Conservation (phyloP, 495 filamentous ascomycete species). For the Penicillium steckii region DNA sequence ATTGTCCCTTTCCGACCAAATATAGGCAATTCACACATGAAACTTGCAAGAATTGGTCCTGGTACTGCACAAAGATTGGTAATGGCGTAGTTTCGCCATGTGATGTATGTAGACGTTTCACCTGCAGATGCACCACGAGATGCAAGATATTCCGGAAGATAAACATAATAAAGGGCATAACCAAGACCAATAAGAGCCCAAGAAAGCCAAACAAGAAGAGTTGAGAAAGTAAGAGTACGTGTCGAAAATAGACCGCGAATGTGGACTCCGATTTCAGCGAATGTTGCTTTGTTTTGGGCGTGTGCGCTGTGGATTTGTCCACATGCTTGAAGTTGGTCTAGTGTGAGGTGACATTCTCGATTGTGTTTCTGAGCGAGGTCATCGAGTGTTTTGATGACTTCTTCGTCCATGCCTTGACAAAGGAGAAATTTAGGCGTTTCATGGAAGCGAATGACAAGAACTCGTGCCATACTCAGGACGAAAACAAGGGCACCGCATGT, state of each 20-base stretch:
- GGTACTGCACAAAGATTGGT: slow-evolving; percentile 39
- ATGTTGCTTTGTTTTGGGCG: slow-evolving; percentile 8
- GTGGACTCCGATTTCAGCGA: slow-evolving; percentile 13
- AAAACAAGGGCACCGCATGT: slow-evolving; percentile 17
- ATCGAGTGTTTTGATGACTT: slow-evolving; percentile 11
- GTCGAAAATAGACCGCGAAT: slow-evolving; percentile 12
- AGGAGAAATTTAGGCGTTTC: slow-evolving; percentile 21
- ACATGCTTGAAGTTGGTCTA: slow-evolving; percentile 15
- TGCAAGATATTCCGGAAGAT: slow-evolving; percentile 34
- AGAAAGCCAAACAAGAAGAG: slow-evolving; percentile 32
- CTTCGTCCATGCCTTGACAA: slow-evolving; percentile 15
- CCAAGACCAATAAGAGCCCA: slow-evolving; percentile 41
- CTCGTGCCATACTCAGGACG: slow-evolving; percentile 15
- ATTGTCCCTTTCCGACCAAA: slow-evolving; percentile 39
- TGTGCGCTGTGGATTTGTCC: slow-evolving; percentile 11
- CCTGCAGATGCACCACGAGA: slow-evolving; percentile 31
- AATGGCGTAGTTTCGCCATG: slow-evolving; percentile 46
- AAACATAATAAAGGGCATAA: slow-evolving; percentile 34
- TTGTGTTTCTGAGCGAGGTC: slow-evolving; percentile 14
- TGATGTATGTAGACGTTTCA: slow-evolving; percentile 27
- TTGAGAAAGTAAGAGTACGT: slow-evolving; percentile 22
- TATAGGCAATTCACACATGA: slow-evolving; percentile 31
- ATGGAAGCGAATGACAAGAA: slow-evolving; percentile 18
- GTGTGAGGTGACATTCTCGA: slow-evolving; percentile 8
- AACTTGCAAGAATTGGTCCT: slow-evolving; percentile 38